Percentiles rank a stretch among this genome's conserved stretches.
Conservation (phyloP, 169 alveolate species). For the Toxoplasma gondii region DNA sequence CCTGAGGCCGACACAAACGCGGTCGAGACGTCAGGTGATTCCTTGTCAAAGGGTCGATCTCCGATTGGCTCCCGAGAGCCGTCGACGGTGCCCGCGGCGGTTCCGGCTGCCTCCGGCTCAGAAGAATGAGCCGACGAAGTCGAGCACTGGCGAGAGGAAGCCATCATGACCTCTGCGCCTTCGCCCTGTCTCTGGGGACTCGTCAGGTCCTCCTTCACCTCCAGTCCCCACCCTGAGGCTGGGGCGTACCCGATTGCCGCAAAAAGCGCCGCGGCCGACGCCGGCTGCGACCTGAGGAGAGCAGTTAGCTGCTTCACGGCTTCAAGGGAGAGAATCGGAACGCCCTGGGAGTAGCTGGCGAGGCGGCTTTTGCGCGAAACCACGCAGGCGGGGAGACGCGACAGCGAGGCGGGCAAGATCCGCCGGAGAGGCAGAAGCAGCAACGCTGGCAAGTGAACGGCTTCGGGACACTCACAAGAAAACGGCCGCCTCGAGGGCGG, state of each 20-base stretch:
- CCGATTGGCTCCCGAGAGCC: neutral
- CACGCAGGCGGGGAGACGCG: constrained; percentile 39
- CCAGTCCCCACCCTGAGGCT: neutral
- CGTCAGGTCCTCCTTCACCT: neutral
- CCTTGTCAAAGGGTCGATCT: neutral
- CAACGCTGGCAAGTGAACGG: neutral
- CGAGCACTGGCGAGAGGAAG: too few relatives aligned
- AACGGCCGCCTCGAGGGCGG: neutral
- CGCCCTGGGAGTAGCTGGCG: neutral
- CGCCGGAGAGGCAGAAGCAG: constrained; percentile 7
- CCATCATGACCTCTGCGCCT: too few relatives aligned
- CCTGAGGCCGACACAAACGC: too few relatives aligned
- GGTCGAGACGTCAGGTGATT: too few relatives aligned
- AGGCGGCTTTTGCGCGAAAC: neutral
- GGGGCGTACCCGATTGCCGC: constrained; percentile 24
- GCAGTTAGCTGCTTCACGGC: constrained; percentile 8
- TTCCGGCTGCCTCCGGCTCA: too few relatives aligned
- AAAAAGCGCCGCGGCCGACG: neutral
- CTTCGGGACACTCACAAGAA: neutral
- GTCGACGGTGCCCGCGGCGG: neutral
- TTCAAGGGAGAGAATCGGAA: neutral
- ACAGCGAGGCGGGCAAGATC: constrained; percentile 14
- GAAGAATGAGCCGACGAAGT: too few relatives aligned
- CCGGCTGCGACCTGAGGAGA: constrained; percentile 8
- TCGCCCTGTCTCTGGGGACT: too few relatives aligned